Conservation (phyloP, 164 flowering plant genomes). For the Amborella trichopoda region DNA sequence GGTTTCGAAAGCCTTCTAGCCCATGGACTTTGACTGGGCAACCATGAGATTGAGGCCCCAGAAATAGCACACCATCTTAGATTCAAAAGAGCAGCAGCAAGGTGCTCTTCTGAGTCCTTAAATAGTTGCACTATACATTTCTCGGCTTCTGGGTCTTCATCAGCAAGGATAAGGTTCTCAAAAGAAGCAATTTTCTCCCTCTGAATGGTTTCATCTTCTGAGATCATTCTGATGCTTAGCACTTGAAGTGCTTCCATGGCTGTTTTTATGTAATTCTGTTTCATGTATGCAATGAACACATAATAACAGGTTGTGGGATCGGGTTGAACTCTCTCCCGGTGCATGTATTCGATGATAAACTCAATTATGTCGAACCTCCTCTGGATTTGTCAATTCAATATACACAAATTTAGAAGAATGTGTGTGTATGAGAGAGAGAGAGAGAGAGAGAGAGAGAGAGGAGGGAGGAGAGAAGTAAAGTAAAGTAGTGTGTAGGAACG, state of each 20-base stretch:
- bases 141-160: slow-evolving; percentile 50
- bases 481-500: not conserved
- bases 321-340: slow-evolving; percentile 48
- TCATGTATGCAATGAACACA: slow-evolving; percentile 56
- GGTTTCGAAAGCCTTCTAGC: slow-evolving; percentile 37
- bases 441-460: not conserved
- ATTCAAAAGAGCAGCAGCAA: slow-evolving; percentile 47
- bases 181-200: slow-evolving; percentile 21
- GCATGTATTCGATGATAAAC: slow-evolving; percentile 56
- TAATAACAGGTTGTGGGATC: slow-evolving; percentile 59
- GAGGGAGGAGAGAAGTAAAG: not conserved
- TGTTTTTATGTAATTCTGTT: slow-evolving; percentile 27
- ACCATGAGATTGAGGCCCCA: slow-evolving; percentile 48
- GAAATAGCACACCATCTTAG: slow-evolving; percentile 71
- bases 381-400: slow-evolving; percentile 23
- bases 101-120: slow-evolving; percentile 19
- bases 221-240: slow-evolving; percentile 68
- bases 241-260: slow-evolving; percentile 87
- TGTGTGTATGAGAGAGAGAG: no score
- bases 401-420: no score
- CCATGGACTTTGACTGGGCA: slow-evolving; percentile 55
- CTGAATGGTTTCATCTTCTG: slow-evolving; percentile 24
- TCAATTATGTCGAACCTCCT: slow-evolving; percentile 67
- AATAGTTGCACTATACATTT: slow-evolving; percentile 29
- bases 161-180: slow-evolving; percentile 31